These are phyloP conservation scores for Spencermartinsiella ligniputridi DNA, from an alignment of 1,139 yeast genomes.

Conservation along the genomic window DNA sequence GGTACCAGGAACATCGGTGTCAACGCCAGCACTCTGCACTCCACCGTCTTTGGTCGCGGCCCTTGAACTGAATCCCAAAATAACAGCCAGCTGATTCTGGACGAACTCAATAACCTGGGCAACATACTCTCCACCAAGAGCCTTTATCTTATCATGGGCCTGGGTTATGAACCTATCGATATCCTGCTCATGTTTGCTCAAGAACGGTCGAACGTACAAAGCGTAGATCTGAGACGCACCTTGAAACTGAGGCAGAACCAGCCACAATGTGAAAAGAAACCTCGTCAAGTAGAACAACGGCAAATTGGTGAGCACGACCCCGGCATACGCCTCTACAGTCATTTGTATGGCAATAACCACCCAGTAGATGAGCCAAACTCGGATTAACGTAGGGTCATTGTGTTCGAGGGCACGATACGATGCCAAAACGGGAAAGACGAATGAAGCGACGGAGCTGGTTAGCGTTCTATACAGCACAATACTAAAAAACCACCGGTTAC, in stretches of 20 bases:
- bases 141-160: conserved; percentile 20
- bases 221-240: conserved; percentile 36
- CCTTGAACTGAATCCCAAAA: not conserved
- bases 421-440: conserved; percentile 54
- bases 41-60: conserved; percentile 1
- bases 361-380: conserved; percentile 65
- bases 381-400: conserved; percentile 42
- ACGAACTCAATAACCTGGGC: conserved; percentile 13
- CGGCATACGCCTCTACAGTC: conserved; percentile 41
- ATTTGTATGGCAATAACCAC: conserved; percentile 45
- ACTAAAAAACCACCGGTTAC: conserved; percentile 4
- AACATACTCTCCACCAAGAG: conserved; percentile 24
- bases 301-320: conserved; percentile 38
- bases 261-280: conserved; percentile 45
- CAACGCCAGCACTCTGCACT: conserved; percentile 1
- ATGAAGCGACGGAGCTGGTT: conserved; percentile 35
- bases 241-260: conserved; percentile 46
- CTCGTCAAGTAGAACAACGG: conserved; percentile 46
- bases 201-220: conserved; percentile 32
- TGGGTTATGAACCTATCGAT: conserved; percentile 25
- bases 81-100: conserved; percentile 2
- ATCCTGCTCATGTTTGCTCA: conserved; percentile 29
- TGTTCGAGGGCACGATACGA: conserved; percentile 51
- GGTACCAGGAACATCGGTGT: conserved; percentile 1
- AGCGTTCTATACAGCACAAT: not conserved